These are phyloP conservation scores for Aspergillus japonicus DNA, from an alignment of 2,329 filamentous ascomycete genomes.

Conservation along the genomic window DNA sequence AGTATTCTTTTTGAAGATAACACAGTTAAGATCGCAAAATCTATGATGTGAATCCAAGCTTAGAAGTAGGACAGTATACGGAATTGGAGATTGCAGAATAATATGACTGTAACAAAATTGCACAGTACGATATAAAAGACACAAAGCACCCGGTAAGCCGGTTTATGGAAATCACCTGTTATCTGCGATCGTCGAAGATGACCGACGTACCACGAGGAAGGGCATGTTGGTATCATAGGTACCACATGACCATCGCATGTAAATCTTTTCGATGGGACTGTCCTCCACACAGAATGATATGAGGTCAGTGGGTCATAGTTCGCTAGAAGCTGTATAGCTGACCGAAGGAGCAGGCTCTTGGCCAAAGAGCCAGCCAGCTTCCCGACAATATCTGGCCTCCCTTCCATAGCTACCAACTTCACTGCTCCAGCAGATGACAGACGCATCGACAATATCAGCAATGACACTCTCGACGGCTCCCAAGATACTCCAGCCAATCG, in stretches of 20 bases:
- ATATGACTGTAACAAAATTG: no score
- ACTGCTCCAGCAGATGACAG: slow-evolving; percentile 91
- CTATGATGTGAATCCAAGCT: no score
- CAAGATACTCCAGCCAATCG: slow-evolving; percentile 91
- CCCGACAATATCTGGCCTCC: slow-evolving; percentile 78
- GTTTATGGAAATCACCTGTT: no score
- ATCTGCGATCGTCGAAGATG: no score
- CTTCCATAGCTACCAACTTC: slow-evolving; percentile 67
- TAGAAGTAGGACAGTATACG: no score
- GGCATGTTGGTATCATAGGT: no score
- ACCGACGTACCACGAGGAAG: no score
- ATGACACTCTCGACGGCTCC: slow-evolving; percentile 88
- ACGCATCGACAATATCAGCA: slow-evolving; percentile 81
- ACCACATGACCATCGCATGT: not conserved
- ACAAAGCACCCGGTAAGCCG: no score
- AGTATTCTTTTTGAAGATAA: no score
- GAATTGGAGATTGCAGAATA: no score
- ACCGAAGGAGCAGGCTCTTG: slow-evolving; percentile 41
- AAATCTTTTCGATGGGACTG: not conserved
- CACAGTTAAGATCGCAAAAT: no score
- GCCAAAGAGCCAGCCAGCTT: slow-evolving; percentile 85
- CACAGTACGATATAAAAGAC: no score
- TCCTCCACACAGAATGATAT: not conserved
- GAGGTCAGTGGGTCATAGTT: not conserved
- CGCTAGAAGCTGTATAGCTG: slow-evolving; percentile 2